phyloP scores from a whole-genome alignment of 805 yeast species.

The Saturnispora halmiae region DNA sequence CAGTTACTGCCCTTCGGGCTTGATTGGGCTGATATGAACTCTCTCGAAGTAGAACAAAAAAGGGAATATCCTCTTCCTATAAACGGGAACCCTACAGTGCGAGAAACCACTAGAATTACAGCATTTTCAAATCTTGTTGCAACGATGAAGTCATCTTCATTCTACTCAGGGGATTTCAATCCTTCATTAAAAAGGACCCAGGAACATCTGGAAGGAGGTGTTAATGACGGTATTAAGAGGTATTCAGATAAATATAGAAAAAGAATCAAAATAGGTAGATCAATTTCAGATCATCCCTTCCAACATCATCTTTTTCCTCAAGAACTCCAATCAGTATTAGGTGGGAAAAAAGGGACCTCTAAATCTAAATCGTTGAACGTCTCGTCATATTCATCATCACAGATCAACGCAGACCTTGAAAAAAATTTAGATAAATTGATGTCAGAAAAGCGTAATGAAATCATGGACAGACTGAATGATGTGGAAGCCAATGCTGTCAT shows the following conservation, averaged over 20 bases:
- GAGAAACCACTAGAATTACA: conserved; percentile 44
- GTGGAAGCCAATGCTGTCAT: conserved; percentile 30
- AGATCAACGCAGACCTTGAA: conserved; percentile 22
- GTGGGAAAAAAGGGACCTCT: conserved; percentile 28
- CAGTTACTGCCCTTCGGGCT: conserved; percentile 59
- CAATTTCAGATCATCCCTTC: conserved; percentile 74
- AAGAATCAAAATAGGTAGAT: conserved; percentile 58
- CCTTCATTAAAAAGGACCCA: neutral
- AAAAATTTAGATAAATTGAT: conserved; percentile 28
- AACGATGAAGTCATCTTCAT: conserved; percentile 55
- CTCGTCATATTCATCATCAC: conserved; percentile 30
- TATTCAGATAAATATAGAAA: conserved; percentile 75
- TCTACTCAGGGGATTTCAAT: conserved; percentile 52
- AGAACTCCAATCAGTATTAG: conserved; percentile 64
- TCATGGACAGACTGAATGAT: conserved; percentile 28
- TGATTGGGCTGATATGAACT: conserved; percentile 51
- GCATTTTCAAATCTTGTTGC: conserved; percentile 47
- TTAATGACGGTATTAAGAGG: conserved; percentile 66
- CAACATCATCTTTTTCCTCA: conserved; percentile 62
- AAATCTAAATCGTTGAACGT: conserved; percentile 37
- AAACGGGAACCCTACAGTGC: conserved; percentile 44
- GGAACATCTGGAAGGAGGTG: conserved; percentile 31
- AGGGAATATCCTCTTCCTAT: conserved; percentile 48
- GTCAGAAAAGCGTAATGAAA: conserved; percentile 21
- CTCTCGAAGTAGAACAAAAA: conserved; percentile 29